Base-by-base conservation (phyloP, 768 basidiomycete species). In the Royoungia palumana region DNA sequence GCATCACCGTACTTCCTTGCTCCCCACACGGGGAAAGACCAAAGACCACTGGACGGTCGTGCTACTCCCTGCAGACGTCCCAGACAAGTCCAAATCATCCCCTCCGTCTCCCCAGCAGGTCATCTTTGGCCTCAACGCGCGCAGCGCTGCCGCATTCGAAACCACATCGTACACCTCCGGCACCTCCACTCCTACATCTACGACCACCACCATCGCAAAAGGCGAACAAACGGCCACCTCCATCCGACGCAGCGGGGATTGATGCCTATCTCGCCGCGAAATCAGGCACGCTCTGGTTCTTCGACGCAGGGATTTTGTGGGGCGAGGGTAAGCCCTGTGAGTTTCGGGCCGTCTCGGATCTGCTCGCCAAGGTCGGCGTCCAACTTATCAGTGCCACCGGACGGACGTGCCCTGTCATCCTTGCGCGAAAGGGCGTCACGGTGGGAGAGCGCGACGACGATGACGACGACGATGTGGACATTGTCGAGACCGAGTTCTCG, bases 271-370 rank as follows among this genome's bases (percentile, higher is more conserved):
- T 82, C 25, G 77, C 77, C n/a, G 86, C 87, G 1, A 89, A 87
- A 61, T 63, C 74, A 2, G 86, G 86, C 1, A 83, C 75, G 39
- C 68, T 90, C 35, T 87, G 87, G 83, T 90, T 89, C 72, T 71
- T 84, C 39, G 67, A 74, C 35, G 70, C 72, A 19, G 88, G 87
- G 6, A 74, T 90, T 14, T 73, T 90, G 8, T 85, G 84, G 79
- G 86, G 83, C 20, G 83, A 88, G 61, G 79, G 77, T 59, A 85
- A 85, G 54, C 86, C 86, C 3, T 87, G 84, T 59, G 84, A 87
- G 55, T 89, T 87, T 58, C 89, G 87, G 82, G 68, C 81, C 4
- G 66, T 85, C 20, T 71, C 74, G 38, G 79, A 83, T 54, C 64
- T 90, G n/a, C 62, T 77, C 16, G 66, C 71, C 44, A 75, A 71